Conservation (phyloP, 305 asterid species). For the Lippia alba region DNA sequence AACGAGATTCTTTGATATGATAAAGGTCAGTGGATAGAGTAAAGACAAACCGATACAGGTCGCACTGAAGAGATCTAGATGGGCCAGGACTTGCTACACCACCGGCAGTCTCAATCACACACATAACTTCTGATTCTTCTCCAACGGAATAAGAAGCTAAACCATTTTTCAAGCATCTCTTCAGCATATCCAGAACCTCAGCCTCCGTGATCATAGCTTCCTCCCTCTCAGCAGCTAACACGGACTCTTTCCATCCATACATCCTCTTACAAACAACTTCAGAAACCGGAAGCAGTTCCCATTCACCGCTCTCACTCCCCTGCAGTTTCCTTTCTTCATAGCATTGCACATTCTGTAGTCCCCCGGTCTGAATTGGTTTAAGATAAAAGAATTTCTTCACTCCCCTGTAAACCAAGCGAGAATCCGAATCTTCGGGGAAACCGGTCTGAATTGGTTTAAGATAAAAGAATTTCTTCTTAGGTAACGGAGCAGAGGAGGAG, state of each 20-base stretch:
- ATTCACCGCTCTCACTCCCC: slow-evolving; percentile 58
- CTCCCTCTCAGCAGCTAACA: slow-evolving; percentile 88
- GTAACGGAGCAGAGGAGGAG: slow-evolving; percentile 34
- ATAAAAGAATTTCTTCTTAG: slow-evolving; percentile 65
- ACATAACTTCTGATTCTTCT: slow-evolving; percentile 53
- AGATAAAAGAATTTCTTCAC: no score
- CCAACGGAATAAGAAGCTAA: slow-evolving; percentile 15
- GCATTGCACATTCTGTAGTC: slow-evolving; percentile 57
- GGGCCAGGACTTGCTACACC: slow-evolving; percentile 99
- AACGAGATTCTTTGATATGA: slow-evolving; percentile 12
- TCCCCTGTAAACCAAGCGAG: slow-evolving; percentile 68
- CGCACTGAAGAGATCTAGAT: slow-evolving; percentile 91
- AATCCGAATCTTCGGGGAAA: slow-evolving; percentile 85
- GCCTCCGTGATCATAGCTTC: slow-evolving; percentile 64
- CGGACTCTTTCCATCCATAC: slow-evolving; percentile 82
- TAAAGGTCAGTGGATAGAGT: not conserved
- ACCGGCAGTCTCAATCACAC: slow-evolving; percentile 94
- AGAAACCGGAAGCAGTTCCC: slow-evolving; percentile 43
- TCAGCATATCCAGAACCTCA: slow-evolving; percentile 69
- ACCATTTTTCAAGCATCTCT: slow-evolving; percentile 55
- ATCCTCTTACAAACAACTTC: slow-evolving; percentile 80
- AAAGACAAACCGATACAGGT: slow-evolving; percentile 71
- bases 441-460: slow-evolving; percentile 97
- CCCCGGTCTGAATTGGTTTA: no score
- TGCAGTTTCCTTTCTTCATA: slow-evolving; percentile 69